Evolutionary conservation across 1,139 yeast species (phyloP).

Genomic region (Nakaseomyces uthaithaninus): DNA sequence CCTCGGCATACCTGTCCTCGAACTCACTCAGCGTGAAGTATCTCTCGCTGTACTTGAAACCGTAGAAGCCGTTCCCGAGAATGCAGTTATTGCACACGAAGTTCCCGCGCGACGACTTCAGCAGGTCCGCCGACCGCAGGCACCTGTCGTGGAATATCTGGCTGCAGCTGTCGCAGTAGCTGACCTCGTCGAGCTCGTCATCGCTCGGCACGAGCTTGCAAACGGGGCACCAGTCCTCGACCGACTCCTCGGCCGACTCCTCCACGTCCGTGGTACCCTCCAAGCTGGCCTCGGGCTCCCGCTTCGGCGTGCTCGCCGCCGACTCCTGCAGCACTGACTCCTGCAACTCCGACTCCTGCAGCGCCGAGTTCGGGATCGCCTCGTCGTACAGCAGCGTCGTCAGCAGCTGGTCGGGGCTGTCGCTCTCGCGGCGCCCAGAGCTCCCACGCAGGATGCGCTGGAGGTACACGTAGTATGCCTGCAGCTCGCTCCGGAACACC

Average conservation of each 20-base stretch:
- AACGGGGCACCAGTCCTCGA: constrained; percentile 33
- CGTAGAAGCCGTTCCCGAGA: constrained; percentile 81
- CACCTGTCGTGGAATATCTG: constrained; percentile 45
- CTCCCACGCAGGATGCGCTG: not conserved
- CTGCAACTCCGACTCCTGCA: constrained; percentile 9
- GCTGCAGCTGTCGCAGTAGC: constrained; percentile 62
- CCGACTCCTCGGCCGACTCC: constrained; percentile 32
- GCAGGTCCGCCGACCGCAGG: not conserved
- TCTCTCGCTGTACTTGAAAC: constrained; percentile 67
- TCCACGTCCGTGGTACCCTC: constrained; percentile 4
- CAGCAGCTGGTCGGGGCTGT: constrained; percentile 3
- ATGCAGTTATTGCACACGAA: constrained; percentile 84
- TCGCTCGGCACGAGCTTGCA: not conserved
- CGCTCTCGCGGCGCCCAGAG: too few species aligned
- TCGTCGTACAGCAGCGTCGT: constrained; percentile 3
- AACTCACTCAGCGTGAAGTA: constrained; percentile 56
- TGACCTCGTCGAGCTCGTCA: not conserved
- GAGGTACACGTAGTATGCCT: not conserved
- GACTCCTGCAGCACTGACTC: constrained; percentile 13
- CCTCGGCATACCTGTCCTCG: constrained; percentile 35
- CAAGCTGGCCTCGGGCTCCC: not conserved
- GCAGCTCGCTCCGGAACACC: not conserved
- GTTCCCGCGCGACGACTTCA: constrained; percentile 43
- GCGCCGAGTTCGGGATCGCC: constrained; percentile 11
- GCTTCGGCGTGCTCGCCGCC: not conserved